These are phyloP conservation scores for Clonostachys solani DNA, from an alignment of 2,329 filamentous ascomycete species.

Conservation along the genomic window DNA sequence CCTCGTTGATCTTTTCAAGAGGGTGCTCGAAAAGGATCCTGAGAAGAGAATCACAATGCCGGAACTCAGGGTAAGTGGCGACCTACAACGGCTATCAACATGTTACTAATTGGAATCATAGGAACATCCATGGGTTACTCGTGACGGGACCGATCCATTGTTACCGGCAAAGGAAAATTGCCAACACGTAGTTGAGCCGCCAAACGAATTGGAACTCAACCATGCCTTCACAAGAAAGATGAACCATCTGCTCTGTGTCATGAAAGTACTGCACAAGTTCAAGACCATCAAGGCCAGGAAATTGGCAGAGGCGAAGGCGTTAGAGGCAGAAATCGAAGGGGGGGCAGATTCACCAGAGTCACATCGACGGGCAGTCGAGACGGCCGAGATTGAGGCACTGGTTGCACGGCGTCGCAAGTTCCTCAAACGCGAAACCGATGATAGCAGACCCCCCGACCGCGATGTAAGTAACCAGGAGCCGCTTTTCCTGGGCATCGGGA, in stretches of 20 bases:
- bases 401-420: conserved; percentile 41
- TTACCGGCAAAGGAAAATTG: conserved; percentile 84
- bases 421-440: conserved; percentile 13
- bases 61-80: conserved; percentile 66
- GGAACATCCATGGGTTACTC: conserved; percentile 93
- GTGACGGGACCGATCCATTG: conserved; percentile 69
- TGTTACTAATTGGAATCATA: conserved; percentile 27
- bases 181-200: conserved; percentile 71
- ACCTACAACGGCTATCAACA: conserved; percentile 1
- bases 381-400: conserved; percentile 42
- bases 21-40: conserved; percentile 81
- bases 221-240: conserved; percentile 89
- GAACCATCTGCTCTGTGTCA: conserved; percentile 79
- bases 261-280: conserved; percentile 89
- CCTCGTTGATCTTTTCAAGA: conserved; percentile 71
- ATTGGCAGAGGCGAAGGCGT: conserved; percentile 1
- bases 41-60: conserved; percentile 77
- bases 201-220: conserved; percentile 86
- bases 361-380: conserved; percentile 11
- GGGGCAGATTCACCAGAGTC: neutral
- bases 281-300: conserved; percentile 60
- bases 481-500: conserved; percentile 73
- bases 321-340: neutral
- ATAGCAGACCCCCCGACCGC: conserved; percentile 40
- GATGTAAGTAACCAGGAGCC: conserved; percentile 58